Evolutionary conservation across 768 basidiomycete genomes (phyloP), one percentile per base, ranked within the genome.

Genomic region (Hydnomerulius pinastri): DNA sequence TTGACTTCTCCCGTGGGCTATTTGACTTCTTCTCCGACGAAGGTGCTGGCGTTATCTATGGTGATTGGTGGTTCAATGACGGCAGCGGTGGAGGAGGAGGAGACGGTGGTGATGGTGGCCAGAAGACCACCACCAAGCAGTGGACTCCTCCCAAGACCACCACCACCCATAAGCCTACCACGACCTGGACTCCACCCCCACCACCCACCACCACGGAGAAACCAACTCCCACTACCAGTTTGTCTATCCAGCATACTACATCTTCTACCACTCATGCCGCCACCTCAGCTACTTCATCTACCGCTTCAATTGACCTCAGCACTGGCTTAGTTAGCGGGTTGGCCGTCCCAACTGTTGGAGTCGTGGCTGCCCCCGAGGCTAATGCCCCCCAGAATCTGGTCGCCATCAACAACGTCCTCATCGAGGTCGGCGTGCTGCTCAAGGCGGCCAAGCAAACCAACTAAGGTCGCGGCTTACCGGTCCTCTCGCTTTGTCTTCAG

Each of bases 1-100:
- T 91, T 23, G 90, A 92, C 70, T 72, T 91, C 48, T 83, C 83
- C 23, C 60, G 68, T 12, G 82, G 83, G 45, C 75, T 92, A 40
- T 92, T 92, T 69, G 50, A 68, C 24, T 79, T 71, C 74, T 88
- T 92, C 60, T 80, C 77, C 4, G 8, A 58, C 17, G 58, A 72
- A 39, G 60, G 59, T 32, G 63, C 35, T 2, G 90, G 89, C 36
- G 78, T 86, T 5, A 58, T 91, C 43, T 77, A 77, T 54, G 86
- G 83, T 42, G 57, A 64, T 6, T 92, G 89, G 89, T 74, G 63
- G 54, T 85, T 72, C 71, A 69, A 67, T 50, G 75, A 70, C 47
- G 79, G 61, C 43, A 70, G 63, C 27, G 65, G 63, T 30, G 69
- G 62, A 15, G 55, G 56, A 17, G 56, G 55, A 43, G 58, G n/a